Base-by-base conservation (phyloP, 495 filamentous ascomycete genomes). In the Annulohypoxylon nitens region DNA sequence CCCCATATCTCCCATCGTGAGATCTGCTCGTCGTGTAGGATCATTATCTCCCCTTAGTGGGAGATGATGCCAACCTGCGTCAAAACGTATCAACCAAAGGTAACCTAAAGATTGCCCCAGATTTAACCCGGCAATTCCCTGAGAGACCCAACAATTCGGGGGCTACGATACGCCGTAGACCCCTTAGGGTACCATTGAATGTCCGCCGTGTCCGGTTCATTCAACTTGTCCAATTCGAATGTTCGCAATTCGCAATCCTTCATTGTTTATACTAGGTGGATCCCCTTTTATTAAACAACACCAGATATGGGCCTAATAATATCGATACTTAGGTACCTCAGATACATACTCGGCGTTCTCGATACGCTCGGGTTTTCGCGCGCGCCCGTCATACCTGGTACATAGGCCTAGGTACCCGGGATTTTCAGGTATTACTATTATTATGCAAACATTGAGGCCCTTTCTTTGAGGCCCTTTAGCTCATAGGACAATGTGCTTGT, bases 41-140 rank as follows among this genome's bases (percentile, higher is more conserved):
- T 39, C 16, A 34, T 37, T 65, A 48, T 71, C 65, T 53, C 25
- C 25, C 61, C 50, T 25, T 25, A 43, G 34, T 47, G 50, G 51
- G 64, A 67, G 41, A 78, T 75, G 76, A 78, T 78, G 71, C 75
- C 74, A 76, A 66, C 76, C 54, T 48, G 68, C 74, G 70, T 71
- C 58, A 70, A 61, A 61, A 25, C 30, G 57, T 68, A 62, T 62
- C 62, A 66, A 69, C 41, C 26, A 53, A 51, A 70, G 55, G 30
- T 57, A 34, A 54, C 68, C 64, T 26, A 36, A 65, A 59, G 69
- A 62, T 69, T 47, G 68, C 54, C 73, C 73, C 68, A 72, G 64
- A 69, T 64, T 64, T 61, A 39, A 71, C 30, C 54, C 72, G 72
- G 70, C 70, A 73, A 69, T 58, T 67, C 73, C 37, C 54, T 53